These are phyloP conservation scores for Inga laurina DNA, from an alignment of 306 rosid species.

Conservation along the genomic window DNA sequence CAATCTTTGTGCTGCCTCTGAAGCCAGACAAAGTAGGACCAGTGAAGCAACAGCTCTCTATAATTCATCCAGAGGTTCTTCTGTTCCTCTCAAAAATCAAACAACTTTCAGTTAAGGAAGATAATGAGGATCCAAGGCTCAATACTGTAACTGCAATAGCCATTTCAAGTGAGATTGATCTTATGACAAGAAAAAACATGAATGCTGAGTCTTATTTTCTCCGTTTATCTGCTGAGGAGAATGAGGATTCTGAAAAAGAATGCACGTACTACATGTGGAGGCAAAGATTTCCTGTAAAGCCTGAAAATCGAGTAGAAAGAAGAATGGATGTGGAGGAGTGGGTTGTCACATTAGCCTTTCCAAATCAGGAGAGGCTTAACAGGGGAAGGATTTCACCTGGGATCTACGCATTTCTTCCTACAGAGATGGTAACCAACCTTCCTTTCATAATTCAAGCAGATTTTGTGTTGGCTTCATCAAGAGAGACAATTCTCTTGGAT, in stretches of 20 bases:
- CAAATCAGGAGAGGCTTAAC: conserved; percentile 51
- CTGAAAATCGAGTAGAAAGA: conserved; percentile 51
- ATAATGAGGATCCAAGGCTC: conserved; percentile 38
- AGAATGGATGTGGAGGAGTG: conserved; percentile 63
- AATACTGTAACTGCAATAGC: conserved; percentile 51
- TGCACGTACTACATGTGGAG: conserved; percentile 72
- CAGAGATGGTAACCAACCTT: conserved; percentile 69
- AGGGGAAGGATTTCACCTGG: conserved; percentile 56
- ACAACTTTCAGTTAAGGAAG: conserved; percentile 62
- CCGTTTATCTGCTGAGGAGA: conserved; percentile 51
- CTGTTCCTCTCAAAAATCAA: conserved; percentile 72
- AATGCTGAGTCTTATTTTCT: conserved; percentile 74
- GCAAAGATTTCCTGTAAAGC: conserved; percentile 63
- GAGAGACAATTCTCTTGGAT: conserved; percentile 69
- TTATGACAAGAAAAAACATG: conserved; percentile 50
- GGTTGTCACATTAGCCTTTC: conserved; percentile 67
- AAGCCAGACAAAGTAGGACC: conserved; percentile 64
- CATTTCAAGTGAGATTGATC: conserved; percentile 55
- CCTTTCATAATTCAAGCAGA: conserved; percentile 85
- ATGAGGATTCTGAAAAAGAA: conserved; percentile 25
- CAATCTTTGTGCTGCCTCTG: conserved; percentile 62
- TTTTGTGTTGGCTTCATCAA: conserved; percentile 71
- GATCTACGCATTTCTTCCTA: conserved; percentile 74
- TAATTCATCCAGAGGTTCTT: conserved; percentile 66
- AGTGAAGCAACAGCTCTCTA: conserved; percentile 71